phyloP scores from a whole-genome alignment of 1,139 yeast species.

The Diutina neorugosa region DNA sequence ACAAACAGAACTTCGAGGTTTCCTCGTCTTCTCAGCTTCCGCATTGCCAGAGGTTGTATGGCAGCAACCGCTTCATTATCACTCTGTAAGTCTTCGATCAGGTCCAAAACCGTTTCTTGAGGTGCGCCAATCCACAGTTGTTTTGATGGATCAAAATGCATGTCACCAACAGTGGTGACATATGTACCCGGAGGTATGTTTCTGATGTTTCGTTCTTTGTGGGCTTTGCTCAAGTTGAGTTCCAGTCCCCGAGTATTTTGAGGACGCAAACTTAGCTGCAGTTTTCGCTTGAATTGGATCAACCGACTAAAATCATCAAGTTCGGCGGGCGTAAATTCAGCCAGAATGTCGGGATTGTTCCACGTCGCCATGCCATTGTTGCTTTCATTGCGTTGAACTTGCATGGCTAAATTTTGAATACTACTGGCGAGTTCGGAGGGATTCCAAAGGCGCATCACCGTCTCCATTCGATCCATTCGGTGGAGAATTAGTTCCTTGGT shows the following conservation, averaged over 20 bases:
- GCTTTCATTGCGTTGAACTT: background rate
- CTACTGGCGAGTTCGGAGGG: background rate
- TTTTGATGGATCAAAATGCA: background rate
- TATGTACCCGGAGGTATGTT: background rate
- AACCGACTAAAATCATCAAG: background rate
- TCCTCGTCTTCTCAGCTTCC: background rate
- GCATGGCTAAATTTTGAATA: background rate
- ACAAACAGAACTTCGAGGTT: constrained; percentile 2
- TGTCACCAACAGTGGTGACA: background rate
- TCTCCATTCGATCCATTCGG: background rate
- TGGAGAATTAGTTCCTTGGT: background rate
- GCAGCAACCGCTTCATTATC: background rate
- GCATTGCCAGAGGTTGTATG: constrained; percentile 3
- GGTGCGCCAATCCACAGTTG: background rate
- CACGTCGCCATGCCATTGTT: background rate
- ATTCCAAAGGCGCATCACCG: background rate
- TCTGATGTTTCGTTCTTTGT: background rate
- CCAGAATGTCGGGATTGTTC: background rate
- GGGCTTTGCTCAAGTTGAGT: background rate
- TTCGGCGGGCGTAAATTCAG: background rate
- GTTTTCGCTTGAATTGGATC: background rate
- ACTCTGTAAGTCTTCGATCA: background rate
- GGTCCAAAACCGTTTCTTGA: background rate
- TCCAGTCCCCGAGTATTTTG: background rate
- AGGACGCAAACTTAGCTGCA: background rate